Evolutionary conservation across 257 asterid genomes (phyloP), one percentile per base, ranked within the genome.

Genomic region (Sherardia arvensis): DNA sequence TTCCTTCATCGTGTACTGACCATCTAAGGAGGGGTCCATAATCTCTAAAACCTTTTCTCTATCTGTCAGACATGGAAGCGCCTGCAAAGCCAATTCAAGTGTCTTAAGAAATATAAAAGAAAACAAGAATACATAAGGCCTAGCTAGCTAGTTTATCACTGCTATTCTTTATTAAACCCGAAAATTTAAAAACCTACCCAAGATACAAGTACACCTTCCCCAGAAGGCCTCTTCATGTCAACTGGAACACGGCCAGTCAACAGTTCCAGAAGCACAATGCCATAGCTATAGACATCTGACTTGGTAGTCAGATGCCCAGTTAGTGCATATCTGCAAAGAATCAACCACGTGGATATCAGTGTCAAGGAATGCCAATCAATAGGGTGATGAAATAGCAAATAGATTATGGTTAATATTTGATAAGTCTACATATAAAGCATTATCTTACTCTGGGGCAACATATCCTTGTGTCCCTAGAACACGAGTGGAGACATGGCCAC

Each of bases 381-480:
- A 23, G 43, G 25, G 33, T 15, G 12, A 4, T 5, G 10, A 30
- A 59, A 43, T 14, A 4, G n/a, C n/a, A n/a, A n/a, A n/a, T n/a
- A n/a, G n/a, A n/a, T n/a, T n/a, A n/a, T n/a, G n/a, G n/a, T n/a
- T 20, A 11, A 0, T n/a, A 28, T 47, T 23, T 54, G 43, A 32
- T 18, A 36, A 54, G 7, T 25, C 15, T 11, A 30, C 47, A 28
- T 2, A 2, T 26, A 57, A 32, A 5, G 8, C 22, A 47, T 30
- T 45, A 47, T 34, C 84, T 71, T 83, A 88, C 96, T 91, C 98
- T 0, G 98, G 98, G 65, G 98, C 98, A 61, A 91, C 95, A 64
- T 91, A 91, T 69, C 98, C 98, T 65, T 91, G 98, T 28, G 98
- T 88, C 47, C 98, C 98, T 82, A 91, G 74, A 29, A 91, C 96